phyloP scores from a whole-genome alignment of 2,329 filamentous ascomycete species.

The Talaromyces sp. region DNA sequence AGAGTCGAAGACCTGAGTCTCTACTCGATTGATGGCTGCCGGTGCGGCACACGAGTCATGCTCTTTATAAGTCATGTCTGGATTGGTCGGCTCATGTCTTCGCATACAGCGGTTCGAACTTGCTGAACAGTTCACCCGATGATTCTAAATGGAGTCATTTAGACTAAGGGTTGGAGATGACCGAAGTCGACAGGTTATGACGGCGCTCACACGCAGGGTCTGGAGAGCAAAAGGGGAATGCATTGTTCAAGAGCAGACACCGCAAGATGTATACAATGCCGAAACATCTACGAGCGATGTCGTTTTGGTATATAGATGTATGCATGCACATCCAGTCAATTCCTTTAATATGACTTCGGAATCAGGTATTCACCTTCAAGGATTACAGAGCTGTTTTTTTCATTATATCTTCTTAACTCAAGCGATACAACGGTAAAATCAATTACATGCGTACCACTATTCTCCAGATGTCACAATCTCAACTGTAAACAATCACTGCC shows the following conservation, averaged over 20 bases:
- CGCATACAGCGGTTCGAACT: too few species aligned
- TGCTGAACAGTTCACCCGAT: too few species aligned
- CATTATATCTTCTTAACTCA: too few species aligned
- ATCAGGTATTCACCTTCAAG: not conserved
- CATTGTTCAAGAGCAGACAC: too few species aligned
- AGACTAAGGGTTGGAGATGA: too few species aligned
- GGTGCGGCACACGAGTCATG: not conserved
- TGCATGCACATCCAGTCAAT: not conserved
- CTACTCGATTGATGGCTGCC: not conserved
- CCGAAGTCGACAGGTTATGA: too few species aligned
- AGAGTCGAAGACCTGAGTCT: not conserved
- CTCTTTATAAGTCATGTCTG: too few species aligned
- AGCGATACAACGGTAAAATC: too few species aligned
- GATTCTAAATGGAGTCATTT: too few species aligned
- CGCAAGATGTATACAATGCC: too few species aligned
- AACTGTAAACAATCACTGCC: not conserved
- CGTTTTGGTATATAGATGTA: not conserved
- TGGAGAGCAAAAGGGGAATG: too few species aligned
- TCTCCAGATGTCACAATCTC: not conserved
- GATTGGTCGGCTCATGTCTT: not conserved
- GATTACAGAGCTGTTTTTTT: not conserved
- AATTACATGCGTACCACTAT: not conserved
- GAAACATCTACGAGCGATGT: not conserved
- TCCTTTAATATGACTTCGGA: not conserved
- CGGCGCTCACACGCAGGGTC: too few species aligned